Base-by-base conservation (phyloP, 106 monocot genomes). In the Acorus gramineus region DNA sequence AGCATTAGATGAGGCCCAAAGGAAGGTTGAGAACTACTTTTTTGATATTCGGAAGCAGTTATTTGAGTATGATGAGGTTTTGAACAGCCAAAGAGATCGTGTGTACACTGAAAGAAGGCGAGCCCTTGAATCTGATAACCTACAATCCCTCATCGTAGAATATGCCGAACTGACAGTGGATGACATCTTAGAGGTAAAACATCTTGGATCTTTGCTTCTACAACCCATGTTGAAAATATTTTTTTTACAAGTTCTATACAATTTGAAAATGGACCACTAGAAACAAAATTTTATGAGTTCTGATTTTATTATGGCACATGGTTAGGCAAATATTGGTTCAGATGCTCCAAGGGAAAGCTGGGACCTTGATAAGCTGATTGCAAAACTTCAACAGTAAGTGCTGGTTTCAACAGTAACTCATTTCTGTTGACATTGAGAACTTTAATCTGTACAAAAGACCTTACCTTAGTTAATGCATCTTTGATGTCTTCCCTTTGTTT, bases 131-230 rank as follows among this genome's bases (percentile, higher is more conserved):
- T 89, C 94, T 67, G 80, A 85, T 62, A 80, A 61, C 57, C 84
- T 95, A 6, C 75, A 85, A 53, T 73, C 82, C 42, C 81, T 95
- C 59, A 85, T 95, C 42, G 56, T 80, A 28, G 94, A 95, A 64
- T 95, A 95, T 78, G 90, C 94, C 11, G 94, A 95, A 58, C 71
- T 90, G 57, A 95, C 94, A 6, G 89, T 95, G 90, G 90, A 95
- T 76, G 94, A 95, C 66, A 95, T 95, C 60, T 74, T 95, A 71
- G 80, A 95, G 94, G 94, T 95, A 80, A 59, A 42, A 44, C 61
- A 28, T 13, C 44, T 7, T 55, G 2, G 8, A 61, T 57, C 43
- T 44, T 43, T 28, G 28, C 0, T 28, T 28, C 28, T 28, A 28
- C 28, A 28, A 28, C 28, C 28, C 28, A 28, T 28, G 1, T 28